Conservation (phyloP, 345 rosid species). For the Populus nigra region DNA sequence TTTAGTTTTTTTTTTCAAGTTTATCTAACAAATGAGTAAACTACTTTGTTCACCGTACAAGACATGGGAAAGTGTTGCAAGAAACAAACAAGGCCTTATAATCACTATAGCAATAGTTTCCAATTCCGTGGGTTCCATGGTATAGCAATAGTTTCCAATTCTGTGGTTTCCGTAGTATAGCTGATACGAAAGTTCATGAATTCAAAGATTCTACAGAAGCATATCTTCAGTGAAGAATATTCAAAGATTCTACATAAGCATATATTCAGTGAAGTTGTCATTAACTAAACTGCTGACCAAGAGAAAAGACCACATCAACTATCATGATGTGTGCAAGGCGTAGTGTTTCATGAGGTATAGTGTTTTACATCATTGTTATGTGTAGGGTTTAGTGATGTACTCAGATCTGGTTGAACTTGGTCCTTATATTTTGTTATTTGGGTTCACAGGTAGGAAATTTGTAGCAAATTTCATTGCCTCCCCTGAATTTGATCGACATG, state of each 20-base stretch:
- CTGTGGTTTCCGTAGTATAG: not conserved
- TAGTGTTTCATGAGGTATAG: not conserved
- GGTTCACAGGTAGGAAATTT: not conserved
- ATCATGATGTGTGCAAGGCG: not conserved
- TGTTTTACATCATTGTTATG: not conserved
- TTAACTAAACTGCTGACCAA: not conserved
- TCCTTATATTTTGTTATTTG: no score
- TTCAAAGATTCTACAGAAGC: no score
- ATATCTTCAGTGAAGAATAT: no score
- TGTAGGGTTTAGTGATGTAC: not conserved
- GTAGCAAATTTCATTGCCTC: not conserved
- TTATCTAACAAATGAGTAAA: no score
- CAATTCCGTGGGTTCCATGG: not conserved
- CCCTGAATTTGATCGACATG: not conserved
- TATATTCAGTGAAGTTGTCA: no score
- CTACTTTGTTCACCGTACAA: no score
- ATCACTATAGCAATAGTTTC: not conserved
- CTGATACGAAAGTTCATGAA: no score
- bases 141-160: not conserved
- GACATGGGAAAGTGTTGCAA: no score
- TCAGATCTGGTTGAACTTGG: no score
- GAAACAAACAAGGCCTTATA: no score
- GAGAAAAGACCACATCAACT: not conserved
- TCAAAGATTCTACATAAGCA: no score
- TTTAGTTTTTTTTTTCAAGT: no score